Evolutionary conservation across 495 filamentous ascomycete genomes (phyloP), one percentile per base, ranked within the genome.

Genomic region (Trichoderma parareesei): DNA sequence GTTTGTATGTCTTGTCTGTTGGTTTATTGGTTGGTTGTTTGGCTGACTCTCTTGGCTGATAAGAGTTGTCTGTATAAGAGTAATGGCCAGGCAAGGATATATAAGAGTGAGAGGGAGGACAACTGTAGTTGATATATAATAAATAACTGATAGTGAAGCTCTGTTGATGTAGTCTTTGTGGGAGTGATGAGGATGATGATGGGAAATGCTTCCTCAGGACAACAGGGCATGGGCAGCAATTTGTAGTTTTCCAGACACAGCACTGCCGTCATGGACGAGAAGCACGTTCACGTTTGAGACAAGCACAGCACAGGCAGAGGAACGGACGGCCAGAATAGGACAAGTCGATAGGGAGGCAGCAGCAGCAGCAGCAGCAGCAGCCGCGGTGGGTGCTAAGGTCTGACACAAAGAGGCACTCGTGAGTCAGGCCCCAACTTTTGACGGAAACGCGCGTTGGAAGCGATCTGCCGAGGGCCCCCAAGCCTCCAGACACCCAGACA

Each of bases 401-500:
- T 57, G 53, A 57, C 53, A 57, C 53, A 35, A 18, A 27, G 16
- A 18, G 9, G 7, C 46, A 9, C n/a, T n/a, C 10, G 53, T 57
- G 53, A 57, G 20, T 57, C 53, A 57, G 53, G 20, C 27, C 9
- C 35, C 49, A 57, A 57, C 53, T 27, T 27, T 27, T 27, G 16
- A 38, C 53, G 53, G 53, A 35, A 37, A n/a, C 27, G 11, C 20
- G 27, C 27, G 5, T 37, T 57, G 27, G 27, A 57, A 35, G 53
- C 10, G 53, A 57, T 57, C 53, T 57, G 53, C 53, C 53, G 53
- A 33, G 27, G 53, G 7, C 53, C 11, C 53, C 53, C 53, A 37
- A 57, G 27, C 27, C 27, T 27, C 27, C 27, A 27, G 27, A 27
- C 27, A 27, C 27, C 27, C 27, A 27, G 27, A 57, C 9, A 9